Conservation (phyloP, 805 yeast species). For the Candida michaelii region DNA sequence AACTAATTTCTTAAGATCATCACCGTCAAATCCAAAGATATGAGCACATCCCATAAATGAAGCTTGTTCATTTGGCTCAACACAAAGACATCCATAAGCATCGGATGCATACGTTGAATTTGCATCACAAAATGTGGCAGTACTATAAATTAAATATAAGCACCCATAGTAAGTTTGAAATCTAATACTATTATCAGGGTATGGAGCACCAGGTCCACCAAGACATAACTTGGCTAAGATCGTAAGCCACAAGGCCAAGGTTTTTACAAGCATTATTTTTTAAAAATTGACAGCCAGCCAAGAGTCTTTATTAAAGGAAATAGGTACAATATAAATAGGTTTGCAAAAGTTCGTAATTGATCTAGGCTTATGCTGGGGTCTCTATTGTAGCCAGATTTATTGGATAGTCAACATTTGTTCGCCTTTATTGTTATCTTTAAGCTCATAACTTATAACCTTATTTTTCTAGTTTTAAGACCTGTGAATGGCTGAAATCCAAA, state of each 20-base stretch:
- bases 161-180: slow-evolving; percentile 3
- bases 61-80: slow-evolving; percentile 26
- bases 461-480: background rate
- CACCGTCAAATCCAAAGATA: background rate
- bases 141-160: background rate
- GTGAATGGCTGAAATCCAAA: slow-evolving; percentile 4
- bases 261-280: background rate
- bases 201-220: slow-evolving; percentile 2
- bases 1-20: slow-evolving; percentile 1
- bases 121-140: slow-evolving; percentile 12
- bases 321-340: slow-evolving; percentile 3
- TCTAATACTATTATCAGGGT: background rate
- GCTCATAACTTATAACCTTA: slow-evolving; percentile 6
- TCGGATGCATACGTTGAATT: slow-evolving; percentile 2
- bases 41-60: slow-evolving; percentile 30
- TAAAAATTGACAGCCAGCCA: background rate
- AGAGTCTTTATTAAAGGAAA: background rate
- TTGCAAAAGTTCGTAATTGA: slow-evolving; percentile 1
- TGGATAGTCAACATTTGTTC: background rate
- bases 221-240: background rate
- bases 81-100: slow-evolving; percentile 24
- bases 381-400: background rate
- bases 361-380: background rate
- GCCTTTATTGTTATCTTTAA: background rate
- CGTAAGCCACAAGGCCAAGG: background rate